These are phyloP conservation scores for Boletus edulis DNA, from an alignment of 768 basidiomycete species.

Conservation along the genomic window DNA sequence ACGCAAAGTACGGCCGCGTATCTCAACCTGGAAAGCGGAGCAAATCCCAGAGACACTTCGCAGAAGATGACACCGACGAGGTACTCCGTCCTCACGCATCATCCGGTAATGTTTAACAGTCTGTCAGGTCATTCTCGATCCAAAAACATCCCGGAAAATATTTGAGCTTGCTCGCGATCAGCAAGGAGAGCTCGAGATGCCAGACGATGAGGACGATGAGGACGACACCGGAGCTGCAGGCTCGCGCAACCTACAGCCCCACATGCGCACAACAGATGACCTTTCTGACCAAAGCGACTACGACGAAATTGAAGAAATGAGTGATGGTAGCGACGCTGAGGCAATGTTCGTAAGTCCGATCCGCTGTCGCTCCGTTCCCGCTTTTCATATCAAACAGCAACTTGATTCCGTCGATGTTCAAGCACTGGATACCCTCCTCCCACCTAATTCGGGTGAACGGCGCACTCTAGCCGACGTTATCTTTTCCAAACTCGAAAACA, in stretches of 20 bases:
- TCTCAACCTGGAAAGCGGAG: constrained; percentile 74
- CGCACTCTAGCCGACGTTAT: constrained; percentile 96
- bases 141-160: constrained; percentile 81
- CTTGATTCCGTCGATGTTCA: constrained; percentile 90
- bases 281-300: constrained; percentile 59
- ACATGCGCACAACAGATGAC: constrained; percentile 37
- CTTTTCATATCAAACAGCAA: constrained; percentile 46
- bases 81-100: constrained; percentile 34
- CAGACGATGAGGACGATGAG: constrained; percentile 50
- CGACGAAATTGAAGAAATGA: constrained; percentile 23
- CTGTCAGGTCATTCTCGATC: constrained; percentile 65
- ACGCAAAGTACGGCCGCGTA: constrained; percentile 76
- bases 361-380: constrained; percentile 1
- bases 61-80: constrained; percentile 58
- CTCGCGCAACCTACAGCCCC: constrained; percentile 25
- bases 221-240: constrained; percentile 33
- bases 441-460: constrained; percentile 70
- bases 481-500: constrained; percentile 83
- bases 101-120: constrained; percentile 1
- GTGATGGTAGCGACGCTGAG: constrained; percentile 44
- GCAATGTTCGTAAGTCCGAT: constrained; percentile 53
- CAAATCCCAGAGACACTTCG: constrained; percentile 48
- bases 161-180: constrained; percentile 92
- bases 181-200: constrained; percentile 80
- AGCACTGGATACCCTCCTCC: constrained; percentile 78